Evolutionary conservation across 345 rosid genomes (phyloP).

Genomic region (Mangifera indica): DNA sequence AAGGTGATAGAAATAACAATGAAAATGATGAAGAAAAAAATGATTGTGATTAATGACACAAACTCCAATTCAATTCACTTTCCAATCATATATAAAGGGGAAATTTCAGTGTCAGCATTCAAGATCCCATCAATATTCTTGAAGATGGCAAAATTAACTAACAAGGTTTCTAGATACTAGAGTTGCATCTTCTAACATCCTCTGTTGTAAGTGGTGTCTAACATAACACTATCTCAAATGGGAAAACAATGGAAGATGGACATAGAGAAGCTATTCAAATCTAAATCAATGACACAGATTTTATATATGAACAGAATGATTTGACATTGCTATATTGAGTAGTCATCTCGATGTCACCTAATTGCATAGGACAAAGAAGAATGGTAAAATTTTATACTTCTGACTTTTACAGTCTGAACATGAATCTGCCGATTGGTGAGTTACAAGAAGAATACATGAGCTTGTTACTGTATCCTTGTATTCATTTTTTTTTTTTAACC

Average conservation of each 20-base stretch:
- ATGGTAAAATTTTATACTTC: neutral
- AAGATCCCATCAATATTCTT: neutral
- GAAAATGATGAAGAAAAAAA: neutral
- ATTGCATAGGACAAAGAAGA: neutral
- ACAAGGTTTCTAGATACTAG: neutral
- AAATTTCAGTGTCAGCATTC: neutral
- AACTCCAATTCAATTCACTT: neutral
- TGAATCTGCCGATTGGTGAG: neutral
- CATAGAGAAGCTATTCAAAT: neutral
- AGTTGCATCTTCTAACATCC: neutral
- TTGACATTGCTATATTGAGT: neutral
- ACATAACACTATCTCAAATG: neutral
- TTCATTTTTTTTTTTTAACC: too few relatives aligned
- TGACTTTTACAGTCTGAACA: neutral
- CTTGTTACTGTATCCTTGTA: too few relatives aligned
- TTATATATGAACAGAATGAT: neutral
- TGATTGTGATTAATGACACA: neutral
- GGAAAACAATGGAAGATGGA: neutral
- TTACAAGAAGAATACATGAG: neutral
- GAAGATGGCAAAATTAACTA: neutral
- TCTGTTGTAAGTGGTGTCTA: neutral
- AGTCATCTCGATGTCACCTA: neutral
- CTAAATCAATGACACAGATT: neutral
- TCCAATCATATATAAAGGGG: neutral
- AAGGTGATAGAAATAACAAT: neutral